Evolutionary conservation across 2,329 filamentous ascomycete species (phyloP), one percentile per base, ranked within the genome.

Genomic region (Bipolaris oryzae): DNA sequence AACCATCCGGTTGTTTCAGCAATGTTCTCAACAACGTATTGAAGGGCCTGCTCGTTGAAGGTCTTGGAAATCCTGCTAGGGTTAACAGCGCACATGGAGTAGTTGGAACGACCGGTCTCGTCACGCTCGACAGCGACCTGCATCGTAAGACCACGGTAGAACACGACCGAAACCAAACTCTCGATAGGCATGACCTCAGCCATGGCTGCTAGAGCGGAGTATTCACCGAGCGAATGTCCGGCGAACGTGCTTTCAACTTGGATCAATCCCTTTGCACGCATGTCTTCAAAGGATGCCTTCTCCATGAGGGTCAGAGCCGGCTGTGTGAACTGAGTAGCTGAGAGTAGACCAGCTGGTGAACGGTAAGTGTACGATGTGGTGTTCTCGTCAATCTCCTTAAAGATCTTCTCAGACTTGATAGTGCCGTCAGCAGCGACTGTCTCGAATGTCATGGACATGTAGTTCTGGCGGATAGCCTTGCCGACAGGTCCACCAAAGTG

Each of bases 101-200:
- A 99, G 84, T 98, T 98, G 68, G 93, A 97, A 54, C 95, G 90
- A 35, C 95, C 95, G 63, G 87, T 83, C 57, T 89, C 93, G 76
- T 99, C 95, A 75, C 95, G 92, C 82, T 98, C 95, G 63, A 99
- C 95, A 21, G 95, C 95, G 45, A 99, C 95, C 80, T 99, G 95
- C 95, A 99, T 99, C 20, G 95, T 99, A 72, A 99, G 82, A 73
- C 95, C 95, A 78, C 95, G 92, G 82, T 99, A 99, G 85, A 99
- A 99, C 53, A 99, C 96, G 44, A 99, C 95, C 0, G 95, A 98
- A 1, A 99, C 95, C 77, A 99, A 84, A 68, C 90, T 95, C 83
- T 99, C 95, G 72, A 99, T 99, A n/a, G 96, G 95, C 91, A 99
- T 96, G 75, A 99, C 95, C 73, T 99, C 94, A 10, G 96, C 95